Evolutionary conservation across 352 stramenopile species (phyloP), one percentile per base, ranked within the genome.

Genomic region (Phytopythium montanum): DNA sequence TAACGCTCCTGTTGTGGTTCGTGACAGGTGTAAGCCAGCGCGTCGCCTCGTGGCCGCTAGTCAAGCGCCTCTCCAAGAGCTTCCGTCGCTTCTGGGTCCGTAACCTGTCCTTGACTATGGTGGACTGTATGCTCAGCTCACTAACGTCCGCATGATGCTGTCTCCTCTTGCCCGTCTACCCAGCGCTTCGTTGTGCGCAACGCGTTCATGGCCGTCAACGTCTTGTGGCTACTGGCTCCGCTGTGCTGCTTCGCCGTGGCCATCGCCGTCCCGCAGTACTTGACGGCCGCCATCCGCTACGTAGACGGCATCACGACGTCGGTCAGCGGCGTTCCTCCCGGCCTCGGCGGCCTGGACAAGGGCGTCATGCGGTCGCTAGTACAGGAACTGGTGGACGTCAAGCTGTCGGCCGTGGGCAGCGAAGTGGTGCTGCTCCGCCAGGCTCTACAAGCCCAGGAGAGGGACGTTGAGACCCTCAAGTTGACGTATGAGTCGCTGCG

Each of bases 161-260:
- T 46, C 31, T 31, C 45, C 31, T 31, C 1, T 1, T 8, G 14
- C 14, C 19, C 19, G 19, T n/a, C 0, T 46, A n/a, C 9, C 21
- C 21, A 58, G 52, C 71, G 71, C 50, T 74, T 76, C 18, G 34
- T 86, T 6, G 56, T 86, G 23, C 81, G 76, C 54, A 86, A 91
- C 33, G 86, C 77, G 34, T 89, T 91, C 65, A 85, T 88, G 76
- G 79, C 77, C 0, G 67, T 79, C 56, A 92, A 92, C 52, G 75
- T 90, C 21, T 25, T 90, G 44, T 92, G 82, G 82, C 75, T 92
- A 10, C 65, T 92, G 5, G 69, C 80, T 16, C 82, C 82, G 16
- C 62, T 92, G 4, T 84, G 69, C 34, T 92, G 82, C 53, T 92
- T 90, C 54, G 56, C 78, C 6, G 70, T 92, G 56, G 82, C 82